These are phyloP conservation scores for Sporothrix pallida DNA, from an alignment of 2,329 filamentous ascomycete genomes.

Conservation along the genomic window DNA sequence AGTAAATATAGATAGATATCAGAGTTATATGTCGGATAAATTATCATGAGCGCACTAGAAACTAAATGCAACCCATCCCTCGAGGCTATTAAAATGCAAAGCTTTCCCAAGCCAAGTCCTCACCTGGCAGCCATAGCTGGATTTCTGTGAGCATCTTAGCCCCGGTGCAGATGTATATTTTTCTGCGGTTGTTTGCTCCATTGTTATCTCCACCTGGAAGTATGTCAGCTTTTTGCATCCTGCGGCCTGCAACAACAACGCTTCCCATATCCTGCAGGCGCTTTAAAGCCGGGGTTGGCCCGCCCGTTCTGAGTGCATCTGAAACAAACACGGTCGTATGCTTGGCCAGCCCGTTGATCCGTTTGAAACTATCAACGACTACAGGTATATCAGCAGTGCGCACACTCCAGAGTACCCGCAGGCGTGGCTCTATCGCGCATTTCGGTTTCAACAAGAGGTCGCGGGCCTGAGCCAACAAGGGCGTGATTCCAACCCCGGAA, in stretches of 20 bases:
- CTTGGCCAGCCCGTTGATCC: constrained; percentile 56
- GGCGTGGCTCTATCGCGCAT: constrained; percentile 41
- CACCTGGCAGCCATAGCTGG: constrained; percentile 59
- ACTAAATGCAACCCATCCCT: background rate
- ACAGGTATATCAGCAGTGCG: constrained; percentile 65
- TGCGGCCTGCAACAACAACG: constrained; percentile 44
- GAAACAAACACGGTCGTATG: constrained; percentile 71
- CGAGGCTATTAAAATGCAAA: constrained; percentile 58
- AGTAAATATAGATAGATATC: too few relatives aligned
- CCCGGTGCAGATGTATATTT: constrained; percentile 59
- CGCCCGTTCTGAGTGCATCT: background rate
- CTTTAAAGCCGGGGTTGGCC: constrained; percentile 44
- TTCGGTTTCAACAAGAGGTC: constrained; percentile 50
- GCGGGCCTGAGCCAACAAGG: constrained; percentile 71
- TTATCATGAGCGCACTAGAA: background rate
- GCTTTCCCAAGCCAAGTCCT: constrained; percentile 63
- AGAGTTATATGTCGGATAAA: background rate
- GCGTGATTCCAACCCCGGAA: constrained; percentile 83
- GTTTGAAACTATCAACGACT: constrained; percentile 63
- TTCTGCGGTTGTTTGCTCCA: constrained; percentile 48
- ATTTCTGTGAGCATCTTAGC: constrained; percentile 50
- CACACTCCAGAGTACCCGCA: constrained; percentile 73
- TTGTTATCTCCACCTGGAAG: constrained; percentile 42
- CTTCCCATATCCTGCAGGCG: constrained; percentile 47
- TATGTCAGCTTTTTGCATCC: constrained; percentile 53